Conservation (phyloP, 352 stramenopile genomes). For the Pythium pyrilobum region DNA sequence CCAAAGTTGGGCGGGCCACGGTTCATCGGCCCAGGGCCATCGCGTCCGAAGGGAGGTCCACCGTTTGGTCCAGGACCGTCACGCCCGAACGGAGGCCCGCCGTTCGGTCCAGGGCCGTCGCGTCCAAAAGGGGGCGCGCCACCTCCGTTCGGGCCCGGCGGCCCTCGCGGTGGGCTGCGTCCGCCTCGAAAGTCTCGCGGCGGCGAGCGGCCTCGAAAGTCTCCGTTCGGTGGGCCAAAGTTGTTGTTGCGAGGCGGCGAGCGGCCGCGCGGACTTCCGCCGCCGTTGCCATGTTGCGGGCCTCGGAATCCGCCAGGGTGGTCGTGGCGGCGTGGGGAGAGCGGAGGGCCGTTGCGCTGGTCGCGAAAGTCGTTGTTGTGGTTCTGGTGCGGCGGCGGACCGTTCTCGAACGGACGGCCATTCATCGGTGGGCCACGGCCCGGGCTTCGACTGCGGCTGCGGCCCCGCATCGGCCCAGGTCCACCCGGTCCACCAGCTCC, state of each 20-base stretch:
- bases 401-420: neutral
- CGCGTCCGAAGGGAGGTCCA: neutral
- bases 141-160: neutral
- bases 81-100: neutral
- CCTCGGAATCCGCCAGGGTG: neutral
- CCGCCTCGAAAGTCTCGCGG: slow-evolving; percentile 5
- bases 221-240: neutral
- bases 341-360: slow-evolving; percentile 1
- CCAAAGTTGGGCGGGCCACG: neutral
- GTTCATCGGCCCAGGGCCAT: neutral
- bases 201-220: neutral
- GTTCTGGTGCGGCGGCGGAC: neutral
- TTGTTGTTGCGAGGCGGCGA: neutral
- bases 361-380: neutral
- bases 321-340: neutral
- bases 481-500: neutral
- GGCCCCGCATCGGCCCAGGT: too few relatives aligned
- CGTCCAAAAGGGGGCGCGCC: slow-evolving; percentile 1
- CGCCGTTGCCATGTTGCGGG: too few relatives aligned
- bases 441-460: slow-evolving; percentile 11
- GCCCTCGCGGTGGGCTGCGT: neutral
- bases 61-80: neutral
- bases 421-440: slow-evolving; percentile 6
- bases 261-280: too few relatives aligned
- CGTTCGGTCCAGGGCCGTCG: slow-evolving; percentile 4